Evolutionary conservation across 441 rosid species (phyloP).

Genomic region (Euphorbia schlechtendalii): DNA sequence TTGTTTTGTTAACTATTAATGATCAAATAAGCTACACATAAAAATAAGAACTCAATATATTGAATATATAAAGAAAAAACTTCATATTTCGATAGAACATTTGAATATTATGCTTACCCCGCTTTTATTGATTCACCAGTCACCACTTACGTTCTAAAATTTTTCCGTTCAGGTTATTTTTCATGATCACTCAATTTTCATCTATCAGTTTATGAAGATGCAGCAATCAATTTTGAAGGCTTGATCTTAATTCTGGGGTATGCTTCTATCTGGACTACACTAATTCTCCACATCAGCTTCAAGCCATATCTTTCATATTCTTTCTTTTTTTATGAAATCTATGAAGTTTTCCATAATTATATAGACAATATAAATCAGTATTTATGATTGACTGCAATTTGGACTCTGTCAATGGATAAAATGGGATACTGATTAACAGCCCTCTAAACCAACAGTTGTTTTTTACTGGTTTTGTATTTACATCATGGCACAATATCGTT

Average conservation of each 20-base stretch:
- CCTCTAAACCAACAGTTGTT: too few relatives aligned
- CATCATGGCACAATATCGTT: not conserved
- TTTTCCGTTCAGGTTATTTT: not conserved
- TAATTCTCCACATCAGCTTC: not conserved
- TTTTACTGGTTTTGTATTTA: too few relatives aligned
- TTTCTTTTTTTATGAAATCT: too few relatives aligned
- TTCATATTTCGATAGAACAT: not conserved
- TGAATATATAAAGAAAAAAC: not conserved
- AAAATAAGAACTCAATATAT: not conserved
- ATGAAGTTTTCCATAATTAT: too few relatives aligned
- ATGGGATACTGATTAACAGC: too few relatives aligned
- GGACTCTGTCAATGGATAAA: too few relatives aligned
- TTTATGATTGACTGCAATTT: too few relatives aligned
- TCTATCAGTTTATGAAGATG: not conserved
- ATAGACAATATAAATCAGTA: too few relatives aligned
- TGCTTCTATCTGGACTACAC: not conserved
- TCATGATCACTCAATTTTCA: not conserved
- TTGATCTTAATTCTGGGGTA: not conserved
- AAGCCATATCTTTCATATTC: too few relatives aligned
- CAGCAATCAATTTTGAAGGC: not conserved
- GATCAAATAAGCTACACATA: not conserved
- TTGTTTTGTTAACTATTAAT: not conserved
- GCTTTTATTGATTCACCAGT: constrained; percentile 1
- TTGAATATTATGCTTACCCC: not conserved
- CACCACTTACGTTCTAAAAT: not conserved